Percentiles rank a stretch among this genome's conserved stretches.
Evolutionary conservation across 441 rosid genomes (phyloP).

Genomic region (Croton setiger): DNA sequence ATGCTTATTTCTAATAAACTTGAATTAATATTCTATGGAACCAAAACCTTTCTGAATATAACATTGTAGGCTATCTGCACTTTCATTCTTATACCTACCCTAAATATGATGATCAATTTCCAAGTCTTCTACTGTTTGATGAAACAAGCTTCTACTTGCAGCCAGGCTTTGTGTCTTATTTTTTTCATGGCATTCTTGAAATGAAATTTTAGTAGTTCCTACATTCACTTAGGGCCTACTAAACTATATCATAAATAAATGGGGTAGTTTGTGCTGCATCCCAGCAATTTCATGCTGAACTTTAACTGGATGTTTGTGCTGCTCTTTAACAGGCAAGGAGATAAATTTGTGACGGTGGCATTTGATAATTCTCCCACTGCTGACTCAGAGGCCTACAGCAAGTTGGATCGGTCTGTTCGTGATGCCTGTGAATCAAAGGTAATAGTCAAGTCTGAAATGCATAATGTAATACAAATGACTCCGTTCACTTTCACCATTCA

Average conservation of each 20-base stretch:
- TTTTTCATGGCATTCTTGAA: neutral
- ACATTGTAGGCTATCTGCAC: neutral
- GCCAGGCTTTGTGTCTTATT: neutral
- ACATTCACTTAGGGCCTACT: slow-evolving; percentile 3
- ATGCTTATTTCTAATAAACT: neutral
- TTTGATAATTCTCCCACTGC: slow-evolving; percentile 91
- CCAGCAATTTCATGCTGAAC: slow-evolving; percentile 2
- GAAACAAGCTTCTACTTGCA: neutral
- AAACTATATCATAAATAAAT: neutral
- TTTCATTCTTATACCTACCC: neutral
- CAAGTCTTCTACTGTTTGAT: neutral
- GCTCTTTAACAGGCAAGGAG: slow-evolving; percentile 57
- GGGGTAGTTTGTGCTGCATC: slow-evolving; percentile 1
- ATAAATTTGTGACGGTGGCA: slow-evolving; percentile 68
- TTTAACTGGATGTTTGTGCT: slow-evolving; percentile 8
- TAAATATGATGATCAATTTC: neutral
- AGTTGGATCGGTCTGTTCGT: slow-evolving; percentile 61
- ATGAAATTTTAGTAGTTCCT: neutral
- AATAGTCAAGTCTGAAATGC: slow-evolving; percentile 15
- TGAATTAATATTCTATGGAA: neutral
- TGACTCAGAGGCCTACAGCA: slow-evolving; percentile 70
- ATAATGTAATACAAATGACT: neutral
- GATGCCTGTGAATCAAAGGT: slow-evolving; percentile 87
- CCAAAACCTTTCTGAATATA: neutral
- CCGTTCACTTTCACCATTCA: neutral